Evolutionary conservation across 176 grass and related monocot species (phyloP).

Genomic region (Lolium multiflorum): DNA sequence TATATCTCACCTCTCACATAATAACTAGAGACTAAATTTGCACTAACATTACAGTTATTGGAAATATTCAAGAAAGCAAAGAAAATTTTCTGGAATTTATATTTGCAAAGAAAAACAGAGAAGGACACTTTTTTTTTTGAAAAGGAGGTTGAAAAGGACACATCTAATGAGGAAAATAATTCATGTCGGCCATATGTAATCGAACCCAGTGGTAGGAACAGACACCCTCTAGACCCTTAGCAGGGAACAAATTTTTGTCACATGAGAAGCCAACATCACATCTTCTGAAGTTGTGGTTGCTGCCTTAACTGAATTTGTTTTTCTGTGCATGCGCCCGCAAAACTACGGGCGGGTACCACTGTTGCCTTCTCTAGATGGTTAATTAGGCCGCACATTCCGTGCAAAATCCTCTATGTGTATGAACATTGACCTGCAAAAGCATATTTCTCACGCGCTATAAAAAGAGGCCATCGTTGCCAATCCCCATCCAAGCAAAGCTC

Average conservation of each 20-base stretch:
- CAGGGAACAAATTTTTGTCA: background rate
- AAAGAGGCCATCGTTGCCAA: background rate
- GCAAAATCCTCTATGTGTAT: background rate
- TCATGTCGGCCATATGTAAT: slow-evolving; percentile 10
- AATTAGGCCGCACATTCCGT: too few relatives aligned
- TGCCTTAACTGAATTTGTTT: background rate
- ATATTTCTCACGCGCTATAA: background rate
- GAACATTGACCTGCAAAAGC: background rate
- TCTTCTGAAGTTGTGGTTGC: background rate
- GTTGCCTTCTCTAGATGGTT: background rate
- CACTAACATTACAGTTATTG: too few relatives aligned
- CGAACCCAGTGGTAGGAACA: background rate
- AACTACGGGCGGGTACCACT: background rate
- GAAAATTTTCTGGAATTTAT: too few relatives aligned
- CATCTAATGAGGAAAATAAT: too few relatives aligned
- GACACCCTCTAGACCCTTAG: background rate
- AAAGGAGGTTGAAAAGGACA: too few relatives aligned
- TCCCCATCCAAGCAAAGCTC: background rate
- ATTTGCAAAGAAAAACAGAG: too few relatives aligned
- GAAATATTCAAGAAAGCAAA: too few relatives aligned
- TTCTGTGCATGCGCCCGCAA: background rate
- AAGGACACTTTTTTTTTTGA: too few relatives aligned
- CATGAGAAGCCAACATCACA: slow-evolving; percentile 13
- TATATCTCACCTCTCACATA: too few relatives aligned
- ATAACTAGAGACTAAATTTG: too few relatives aligned